These are phyloP conservation scores for Poteriospumella lacustris DNA, from an alignment of 108 stramenopile species.

Conservation along the genomic window DNA sequence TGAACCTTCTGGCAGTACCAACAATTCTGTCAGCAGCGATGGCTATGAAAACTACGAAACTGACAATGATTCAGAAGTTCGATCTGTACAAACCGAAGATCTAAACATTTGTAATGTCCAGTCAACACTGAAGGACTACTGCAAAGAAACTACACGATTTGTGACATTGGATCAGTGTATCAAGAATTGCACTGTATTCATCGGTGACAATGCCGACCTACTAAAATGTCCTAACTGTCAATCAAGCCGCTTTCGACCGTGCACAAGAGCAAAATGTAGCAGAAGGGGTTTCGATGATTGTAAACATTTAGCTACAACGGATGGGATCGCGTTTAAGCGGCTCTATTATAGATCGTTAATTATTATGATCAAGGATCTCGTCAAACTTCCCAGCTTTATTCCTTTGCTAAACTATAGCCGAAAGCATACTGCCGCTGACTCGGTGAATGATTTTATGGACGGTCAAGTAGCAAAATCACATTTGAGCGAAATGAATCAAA, in stretches of 20 bases:
- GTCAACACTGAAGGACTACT: conserved; percentile 7
- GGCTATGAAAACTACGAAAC: conserved; percentile 7
- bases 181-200: not conserved
- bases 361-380: conserved; percentile 17
- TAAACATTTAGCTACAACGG: not conserved
- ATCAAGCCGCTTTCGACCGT: not conserved
- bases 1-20: conserved; percentile 6
- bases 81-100: conserved; percentile 2
- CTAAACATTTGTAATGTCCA: conserved; percentile 8
- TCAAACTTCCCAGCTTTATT: not conserved
- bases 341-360: not conserved
- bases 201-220: not conserved
- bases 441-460: not conserved
- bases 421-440: not conserved
- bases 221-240: conserved; percentile 1
- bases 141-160: conserved; percentile 14
- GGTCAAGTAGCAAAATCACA: conserved; percentile 14
- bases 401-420: not conserved
- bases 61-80: conserved; percentile 8
- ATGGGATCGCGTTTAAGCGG: conserved; percentile 13
- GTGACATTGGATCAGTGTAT: conserved; percentile 9
- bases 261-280: conserved; percentile 2
- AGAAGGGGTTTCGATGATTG: not conserved
- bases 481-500: conserved; percentile 15
- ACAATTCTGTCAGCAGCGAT: conserved; percentile 7